Conservation (phyloP, 1,139 yeast species). For the Maudiozyma humilis region DNA sequence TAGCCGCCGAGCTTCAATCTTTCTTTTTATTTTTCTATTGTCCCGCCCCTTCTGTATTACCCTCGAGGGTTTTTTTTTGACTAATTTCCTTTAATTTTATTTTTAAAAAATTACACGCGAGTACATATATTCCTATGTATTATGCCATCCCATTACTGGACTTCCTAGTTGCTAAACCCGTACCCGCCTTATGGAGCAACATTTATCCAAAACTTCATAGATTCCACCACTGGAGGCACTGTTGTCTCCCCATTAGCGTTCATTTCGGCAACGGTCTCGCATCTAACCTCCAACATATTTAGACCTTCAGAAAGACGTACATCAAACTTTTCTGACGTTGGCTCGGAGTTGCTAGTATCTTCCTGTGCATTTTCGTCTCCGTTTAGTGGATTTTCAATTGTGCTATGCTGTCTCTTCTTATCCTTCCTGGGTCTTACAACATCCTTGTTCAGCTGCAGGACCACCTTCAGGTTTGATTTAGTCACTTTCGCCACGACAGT, state of each 20-base stretch:
- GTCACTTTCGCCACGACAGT: slow-evolving; percentile 19
- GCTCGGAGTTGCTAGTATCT: slow-evolving; percentile 1
- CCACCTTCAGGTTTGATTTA: slow-evolving; percentile 11
- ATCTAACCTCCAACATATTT: slow-evolving; percentile 22
- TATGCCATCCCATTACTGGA: neutral
- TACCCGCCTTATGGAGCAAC: slow-evolving; percentile 21
- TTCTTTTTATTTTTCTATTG: neutral
- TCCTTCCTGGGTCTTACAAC: slow-evolving; percentile 13
- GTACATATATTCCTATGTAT: neutral
- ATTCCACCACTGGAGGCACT: slow-evolving; percentile 11
- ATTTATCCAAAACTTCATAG: slow-evolving; percentile 28
- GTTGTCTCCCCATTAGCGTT: slow-evolving; percentile 6
- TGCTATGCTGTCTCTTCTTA: slow-evolving; percentile 4
- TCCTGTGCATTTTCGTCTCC: slow-evolving; percentile 5
- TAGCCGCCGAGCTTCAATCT: neutral
- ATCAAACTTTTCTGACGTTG: slow-evolving; percentile 19
- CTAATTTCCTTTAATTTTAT: neutral
- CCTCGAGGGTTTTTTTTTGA: neutral
- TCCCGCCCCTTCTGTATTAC: neutral
- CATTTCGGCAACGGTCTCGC: slow-evolving; percentile 14
- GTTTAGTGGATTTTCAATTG: neutral
- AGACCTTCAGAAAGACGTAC: slow-evolving; percentile 27
- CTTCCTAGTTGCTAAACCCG: too few species aligned
- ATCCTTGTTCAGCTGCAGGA: slow-evolving; percentile 23
- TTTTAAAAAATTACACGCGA: neutral